phyloP scores from a whole-genome alignment of 768 basidiomycete genomes.

The Suillus fuscotomentosus region DNA sequence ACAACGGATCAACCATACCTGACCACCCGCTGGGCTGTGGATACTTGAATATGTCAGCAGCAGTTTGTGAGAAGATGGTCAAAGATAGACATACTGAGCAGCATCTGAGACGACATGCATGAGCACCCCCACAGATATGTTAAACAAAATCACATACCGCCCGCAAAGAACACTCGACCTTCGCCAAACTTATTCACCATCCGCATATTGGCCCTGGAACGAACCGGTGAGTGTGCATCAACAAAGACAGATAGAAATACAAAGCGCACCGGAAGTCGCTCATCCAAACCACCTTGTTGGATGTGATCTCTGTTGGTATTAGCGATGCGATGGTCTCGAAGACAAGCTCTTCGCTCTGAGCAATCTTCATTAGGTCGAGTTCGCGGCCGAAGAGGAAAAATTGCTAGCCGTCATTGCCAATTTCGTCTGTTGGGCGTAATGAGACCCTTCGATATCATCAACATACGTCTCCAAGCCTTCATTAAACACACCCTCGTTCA shows the following conservation, averaged over 20 bases:
- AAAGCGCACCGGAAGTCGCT: conserved; percentile 19
- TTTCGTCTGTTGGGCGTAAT: no score
- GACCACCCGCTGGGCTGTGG: conserved; percentile 22
- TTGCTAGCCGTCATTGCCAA: no score
- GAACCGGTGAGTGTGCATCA: background rate
- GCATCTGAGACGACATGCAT: conserved; percentile 7
- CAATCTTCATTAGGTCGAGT: no score
- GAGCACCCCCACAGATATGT: no score
- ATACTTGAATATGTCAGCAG: conserved; percentile 2
- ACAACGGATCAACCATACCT: background rate
- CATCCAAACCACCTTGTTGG: conserved; percentile 22
- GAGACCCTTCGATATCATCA: no score
- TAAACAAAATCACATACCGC: no score
- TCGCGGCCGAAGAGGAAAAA: no score
- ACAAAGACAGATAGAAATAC: background rate
- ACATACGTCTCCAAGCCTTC: no score
- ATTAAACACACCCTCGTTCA: no score
- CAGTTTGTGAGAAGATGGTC: background rate
- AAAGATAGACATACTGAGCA: conserved; percentile 17
- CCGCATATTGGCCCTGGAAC: conserved; percentile 11
- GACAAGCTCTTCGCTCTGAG: no score
- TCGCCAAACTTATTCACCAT: conserved; percentile 1
- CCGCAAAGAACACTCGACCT: no score
- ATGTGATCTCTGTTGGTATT: conserved; percentile 23
- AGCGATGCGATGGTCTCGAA: conserved; percentile 12